These are phyloP conservation scores for Xylariomycetidae sp. DNA, from an alignment of 2,329 filamentous ascomycete species.

Conservation along the genomic window DNA sequence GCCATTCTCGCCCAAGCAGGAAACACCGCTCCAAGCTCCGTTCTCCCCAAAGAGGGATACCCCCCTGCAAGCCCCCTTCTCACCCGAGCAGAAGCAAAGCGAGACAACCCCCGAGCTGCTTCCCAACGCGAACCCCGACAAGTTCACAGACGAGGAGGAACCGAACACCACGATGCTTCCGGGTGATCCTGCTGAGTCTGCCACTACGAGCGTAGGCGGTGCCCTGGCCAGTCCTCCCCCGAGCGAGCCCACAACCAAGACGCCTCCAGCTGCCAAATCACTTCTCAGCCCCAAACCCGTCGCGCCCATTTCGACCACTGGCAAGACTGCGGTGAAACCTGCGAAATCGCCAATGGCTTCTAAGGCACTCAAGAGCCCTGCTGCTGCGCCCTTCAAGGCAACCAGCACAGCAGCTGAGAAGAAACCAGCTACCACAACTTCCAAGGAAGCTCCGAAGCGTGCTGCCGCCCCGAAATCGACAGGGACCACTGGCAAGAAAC, in stretches of 20 bases:
- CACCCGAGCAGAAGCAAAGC: constrained; percentile 17
- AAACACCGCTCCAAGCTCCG: constrained; percentile 12
- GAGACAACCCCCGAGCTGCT: constrained; percentile 17
- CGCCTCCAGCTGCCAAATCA: constrained; percentile 19
- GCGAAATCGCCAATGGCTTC: constrained; percentile 31
- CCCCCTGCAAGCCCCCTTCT: constrained; percentile 14
- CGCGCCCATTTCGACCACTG: constrained; percentile 19
- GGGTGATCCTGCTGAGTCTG: constrained; percentile 26
- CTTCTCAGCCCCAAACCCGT: constrained; percentile 12
- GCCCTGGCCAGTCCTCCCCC: constrained; percentile 14
- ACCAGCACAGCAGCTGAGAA: constrained; percentile 29
- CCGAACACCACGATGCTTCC: constrained; percentile 25
- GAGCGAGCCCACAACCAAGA: constrained; percentile 24
- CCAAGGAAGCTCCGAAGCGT: constrained; percentile 30
- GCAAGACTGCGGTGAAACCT: constrained; percentile 28
- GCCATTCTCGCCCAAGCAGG: constrained; percentile 16
- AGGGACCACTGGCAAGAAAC: constrained; percentile 34
- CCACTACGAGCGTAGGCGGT: constrained; percentile 13
- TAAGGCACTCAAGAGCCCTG: constrained; percentile 31
- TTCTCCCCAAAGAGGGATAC: constrained; percentile 18
- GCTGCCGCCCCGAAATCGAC: constrained; percentile 24
- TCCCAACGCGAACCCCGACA: constrained; percentile 34
- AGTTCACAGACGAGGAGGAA: constrained; percentile 34
- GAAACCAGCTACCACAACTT: constrained; percentile 23
- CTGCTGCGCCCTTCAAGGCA: constrained; percentile 30